Base-by-base conservation (phyloP, 345 rosid species). In the Psidium friedrichsthalianum region DNA sequence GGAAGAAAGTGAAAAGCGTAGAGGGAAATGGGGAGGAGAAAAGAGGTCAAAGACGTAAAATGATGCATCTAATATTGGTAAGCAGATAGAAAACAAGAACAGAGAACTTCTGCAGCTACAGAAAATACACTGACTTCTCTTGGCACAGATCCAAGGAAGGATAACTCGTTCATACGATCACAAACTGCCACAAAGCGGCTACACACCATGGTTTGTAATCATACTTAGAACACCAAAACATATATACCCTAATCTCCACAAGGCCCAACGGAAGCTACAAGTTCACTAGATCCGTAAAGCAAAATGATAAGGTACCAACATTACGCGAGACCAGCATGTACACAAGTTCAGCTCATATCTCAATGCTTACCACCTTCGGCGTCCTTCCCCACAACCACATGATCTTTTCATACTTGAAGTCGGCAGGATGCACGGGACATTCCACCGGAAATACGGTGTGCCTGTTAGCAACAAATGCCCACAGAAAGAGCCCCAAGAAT, bases 361-460 rank as follows among this genome's bases (percentile, higher is more conserved):
- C 78, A 69, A 69, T 69, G 44, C 47, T 69, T 32, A 69, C 44
- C 78, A 69, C 78, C 47, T 32, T 69, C 47, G 24, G 36, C 24
- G 1, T 32, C 78, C 78, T 69, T 36, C 78, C 24, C 44, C 1
- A 44, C 90, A 6, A 86, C 84, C 64, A 91, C 89, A 82, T 81
- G 59, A 94, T 84, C 87, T 91, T 91, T 82, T 92, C 89, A 29
- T 92, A 92, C 88, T 82, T 90, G 90, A 90, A 90, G 56, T 91
- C 93, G 1, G 8, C 83, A 4, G 86, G 87, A 57, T 4, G 83
- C 51, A 56, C 24, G 0, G 84, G 87, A 84, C 78, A 32, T 29
- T 90, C 90, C 6, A 74, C 61, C 0, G 87, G 90, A 69, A 91
- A 87, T 56, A 59, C 92, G 4, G 49, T 55, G 86, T 85, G 83